Conservation (phyloP, 139 green algal species). For the Coelastrella sp. region DNA sequence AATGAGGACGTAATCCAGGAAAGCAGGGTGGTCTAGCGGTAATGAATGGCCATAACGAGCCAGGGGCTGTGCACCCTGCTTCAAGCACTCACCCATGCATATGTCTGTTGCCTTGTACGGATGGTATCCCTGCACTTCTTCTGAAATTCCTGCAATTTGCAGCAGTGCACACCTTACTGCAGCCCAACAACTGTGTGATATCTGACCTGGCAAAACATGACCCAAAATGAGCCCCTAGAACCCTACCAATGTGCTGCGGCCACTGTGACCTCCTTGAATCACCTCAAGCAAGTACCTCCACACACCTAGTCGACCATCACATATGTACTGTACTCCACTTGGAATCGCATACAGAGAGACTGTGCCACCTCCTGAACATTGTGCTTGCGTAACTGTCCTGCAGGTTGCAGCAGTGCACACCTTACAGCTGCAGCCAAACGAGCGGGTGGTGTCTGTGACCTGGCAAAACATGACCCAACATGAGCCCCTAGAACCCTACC, state of each 20-base stretch:
- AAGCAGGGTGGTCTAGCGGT: too few relatives aligned
- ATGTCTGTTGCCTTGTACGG: too few relatives aligned
- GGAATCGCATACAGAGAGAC: too few relatives aligned
- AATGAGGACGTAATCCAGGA: neutral
- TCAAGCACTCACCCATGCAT: too few relatives aligned
- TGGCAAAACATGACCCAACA: slow-evolving; percentile 21
- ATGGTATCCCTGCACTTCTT: too few relatives aligned
- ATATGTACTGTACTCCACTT: too few relatives aligned
- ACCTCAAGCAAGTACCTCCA: too few relatives aligned
- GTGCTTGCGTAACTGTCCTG: neutral
- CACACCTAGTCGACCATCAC: too few relatives aligned
- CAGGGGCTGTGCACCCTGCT: too few relatives aligned
- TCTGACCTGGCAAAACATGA: slow-evolving; percentile 44
- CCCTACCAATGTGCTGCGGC: slow-evolving; percentile 2
- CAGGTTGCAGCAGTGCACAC: slow-evolving; percentile 43
- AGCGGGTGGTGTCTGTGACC: slow-evolving; percentile 56
- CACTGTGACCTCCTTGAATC: too few relatives aligned
- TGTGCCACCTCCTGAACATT: too few relatives aligned
- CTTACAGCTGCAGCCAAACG: slow-evolving; percentile 52
- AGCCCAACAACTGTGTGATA: slow-evolving; percentile 54
- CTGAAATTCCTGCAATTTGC: neutral
- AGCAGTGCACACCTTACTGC: slow-evolving; percentile 50
- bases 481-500: slow-evolving; percentile 30
- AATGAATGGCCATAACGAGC: too few relatives aligned
- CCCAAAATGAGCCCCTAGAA: neutral